Evolutionary conservation across 2,329 filamentous ascomycete genomes (phyloP).

Genomic region (Diaporthe batatas): DNA sequence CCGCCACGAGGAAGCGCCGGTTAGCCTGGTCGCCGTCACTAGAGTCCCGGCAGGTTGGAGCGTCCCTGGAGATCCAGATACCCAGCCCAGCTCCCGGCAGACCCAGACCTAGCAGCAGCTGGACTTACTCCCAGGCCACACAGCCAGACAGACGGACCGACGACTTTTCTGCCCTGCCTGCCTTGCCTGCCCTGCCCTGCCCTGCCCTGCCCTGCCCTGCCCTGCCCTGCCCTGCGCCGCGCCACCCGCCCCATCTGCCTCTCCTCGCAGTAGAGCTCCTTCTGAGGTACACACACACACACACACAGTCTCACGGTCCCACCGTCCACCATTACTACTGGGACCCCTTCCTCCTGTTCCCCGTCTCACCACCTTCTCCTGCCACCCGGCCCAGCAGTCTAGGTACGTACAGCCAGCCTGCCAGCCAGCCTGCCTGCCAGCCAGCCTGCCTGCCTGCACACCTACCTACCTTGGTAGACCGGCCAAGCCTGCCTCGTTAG

Average conservation of each 20-base stretch:
- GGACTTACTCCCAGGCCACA: neutral
- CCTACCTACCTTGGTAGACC: neutral
- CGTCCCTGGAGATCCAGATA: slow-evolving; percentile 25
- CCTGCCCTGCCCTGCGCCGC: slow-evolving; percentile 29
- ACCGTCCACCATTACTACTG: slow-evolving; percentile 4
- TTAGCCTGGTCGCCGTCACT: slow-evolving; percentile 19
- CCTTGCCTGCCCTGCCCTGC: neutral
- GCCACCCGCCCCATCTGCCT: slow-evolving; percentile 10
- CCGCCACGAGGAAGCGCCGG: slow-evolving; percentile 20
- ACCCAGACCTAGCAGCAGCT: neutral
- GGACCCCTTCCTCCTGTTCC: neutral
- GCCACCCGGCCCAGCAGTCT: slow-evolving; percentile 3
- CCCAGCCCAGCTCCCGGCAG: slow-evolving; percentile 21
- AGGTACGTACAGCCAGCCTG: slow-evolving; percentile 11
- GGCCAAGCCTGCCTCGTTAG: slow-evolving; percentile 25
- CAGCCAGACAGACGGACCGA: neutral
- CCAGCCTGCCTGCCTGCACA: slow-evolving; percentile 9
- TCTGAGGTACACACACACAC: slow-evolving; percentile 29
- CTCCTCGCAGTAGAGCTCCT: neutral
- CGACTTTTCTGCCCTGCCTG: neutral
- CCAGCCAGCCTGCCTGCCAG: no score
- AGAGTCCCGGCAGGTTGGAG: slow-evolving; percentile 18
- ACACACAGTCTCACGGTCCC: slow-evolving; percentile 27
- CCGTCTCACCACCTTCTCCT: slow-evolving; percentile 15
- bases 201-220: neutral